Percentiles rank a stretch among this genome's conserved stretches.
Evolutionary conservation across 2,329 filamentous ascomycete genomes (phyloP).

Genomic region (Clarireedia sp.): DNA sequence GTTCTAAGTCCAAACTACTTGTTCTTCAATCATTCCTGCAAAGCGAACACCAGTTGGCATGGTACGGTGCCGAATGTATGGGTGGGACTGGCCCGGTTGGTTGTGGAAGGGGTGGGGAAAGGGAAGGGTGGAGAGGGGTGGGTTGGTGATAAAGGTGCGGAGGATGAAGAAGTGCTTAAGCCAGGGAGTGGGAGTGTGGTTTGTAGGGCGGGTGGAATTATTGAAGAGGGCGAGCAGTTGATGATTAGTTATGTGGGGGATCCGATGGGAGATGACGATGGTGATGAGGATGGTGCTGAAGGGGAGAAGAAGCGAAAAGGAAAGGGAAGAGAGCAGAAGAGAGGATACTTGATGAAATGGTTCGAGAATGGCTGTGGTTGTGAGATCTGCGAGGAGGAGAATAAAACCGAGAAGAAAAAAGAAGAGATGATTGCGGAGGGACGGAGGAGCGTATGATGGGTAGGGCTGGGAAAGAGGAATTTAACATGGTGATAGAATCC

Average conservation of each 20-base stretch:
- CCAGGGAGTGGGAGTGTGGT: constrained; percentile 19
- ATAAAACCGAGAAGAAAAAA: neutral
- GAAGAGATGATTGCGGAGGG: neutral
- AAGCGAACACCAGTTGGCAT: constrained; percentile 14
- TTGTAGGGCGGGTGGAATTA: constrained; percentile 16
- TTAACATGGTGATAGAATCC: too few relatives aligned
- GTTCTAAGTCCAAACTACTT: too few relatives aligned
- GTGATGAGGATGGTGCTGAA: neutral
- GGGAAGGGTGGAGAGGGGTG: constrained; percentile 2
- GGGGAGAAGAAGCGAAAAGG: neutral
- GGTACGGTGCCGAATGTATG: constrained; percentile 8
- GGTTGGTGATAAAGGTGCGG: too few relatives aligned
- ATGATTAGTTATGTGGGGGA: constrained; percentile 26
- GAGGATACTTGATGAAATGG: neutral
- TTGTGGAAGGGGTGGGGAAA: neutral
- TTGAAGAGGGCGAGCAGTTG: constrained; percentile 24
- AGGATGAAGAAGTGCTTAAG: constrained; percentile 4
- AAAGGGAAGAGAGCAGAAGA: neutral
- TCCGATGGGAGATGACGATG: constrained; percentile 9
- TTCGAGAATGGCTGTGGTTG: neutral
- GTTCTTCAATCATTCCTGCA: constrained; percentile 28
- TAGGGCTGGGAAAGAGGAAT: too few relatives aligned
- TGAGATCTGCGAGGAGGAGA: neutral
- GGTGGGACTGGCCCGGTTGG: neutral
- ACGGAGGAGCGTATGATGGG: neutral